Conservation (phyloP, 1,139 yeast species). For the Candida mesenterica region DNA sequence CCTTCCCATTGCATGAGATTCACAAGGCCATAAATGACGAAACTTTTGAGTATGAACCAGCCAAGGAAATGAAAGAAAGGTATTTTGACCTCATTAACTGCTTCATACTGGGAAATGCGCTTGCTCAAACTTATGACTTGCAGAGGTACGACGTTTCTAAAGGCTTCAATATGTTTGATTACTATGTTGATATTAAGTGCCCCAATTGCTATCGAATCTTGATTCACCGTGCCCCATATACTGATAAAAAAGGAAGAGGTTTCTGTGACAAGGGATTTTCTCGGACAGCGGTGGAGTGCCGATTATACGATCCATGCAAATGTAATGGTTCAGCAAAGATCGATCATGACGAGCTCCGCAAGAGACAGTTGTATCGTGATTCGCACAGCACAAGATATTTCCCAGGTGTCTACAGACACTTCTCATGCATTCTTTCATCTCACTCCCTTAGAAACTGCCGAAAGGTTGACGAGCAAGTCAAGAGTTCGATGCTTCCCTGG, state of each 20-base stretch:
- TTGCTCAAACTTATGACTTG: slow-evolving; percentile 4
- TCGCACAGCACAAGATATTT: slow-evolving; percentile 8
- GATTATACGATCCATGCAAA: background rate
- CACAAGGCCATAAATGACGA: slow-evolving; percentile 20
- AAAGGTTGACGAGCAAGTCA: slow-evolving; percentile 6
- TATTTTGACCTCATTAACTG: slow-evolving; percentile 9
- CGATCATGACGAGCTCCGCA: slow-evolving; percentile 19
- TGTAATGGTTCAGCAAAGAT: background rate
- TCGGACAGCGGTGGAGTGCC: background rate
- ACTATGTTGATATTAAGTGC: slow-evolving; percentile 15
- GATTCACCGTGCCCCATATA: slow-evolving; percentile 15
- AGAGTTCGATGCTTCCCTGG: too few species aligned
- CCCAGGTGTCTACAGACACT: slow-evolving; percentile 8
- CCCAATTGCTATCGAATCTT: slow-evolving; percentile 18
- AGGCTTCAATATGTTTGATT: slow-evolving; percentile 1
- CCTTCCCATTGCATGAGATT: slow-evolving; percentile 27
- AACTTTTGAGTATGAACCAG: slow-evolving; percentile 20
- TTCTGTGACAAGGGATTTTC: slow-evolving; percentile 16
- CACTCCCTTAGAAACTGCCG: background rate
- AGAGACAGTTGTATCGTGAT: slow-evolving; percentile 24
- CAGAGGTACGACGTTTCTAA: slow-evolving; percentile 3
- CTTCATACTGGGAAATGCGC: slow-evolving; percentile 4
- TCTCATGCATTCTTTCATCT: slow-evolving; percentile 1
- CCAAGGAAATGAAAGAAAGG: slow-evolving; percentile 3
- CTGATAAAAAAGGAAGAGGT: slow-evolving; percentile 18